phyloP scores from a whole-genome alignment of 768 basidiomycete genomes.

The Leccinum olivaceopallidum region DNA sequence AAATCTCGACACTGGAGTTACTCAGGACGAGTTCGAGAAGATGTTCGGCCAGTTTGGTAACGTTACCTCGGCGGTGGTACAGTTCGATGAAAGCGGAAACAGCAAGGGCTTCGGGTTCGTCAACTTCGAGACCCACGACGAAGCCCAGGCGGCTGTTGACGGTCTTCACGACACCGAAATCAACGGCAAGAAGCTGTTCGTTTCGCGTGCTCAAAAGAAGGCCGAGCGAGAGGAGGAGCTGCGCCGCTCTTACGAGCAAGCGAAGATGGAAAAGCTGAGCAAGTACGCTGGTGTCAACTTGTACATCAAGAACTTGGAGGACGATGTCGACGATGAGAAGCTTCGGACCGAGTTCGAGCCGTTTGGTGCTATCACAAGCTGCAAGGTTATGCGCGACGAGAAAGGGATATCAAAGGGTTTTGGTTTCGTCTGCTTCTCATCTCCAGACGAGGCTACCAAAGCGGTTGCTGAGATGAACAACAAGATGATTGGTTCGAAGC shows the following conservation, averaged over 20 bases:
- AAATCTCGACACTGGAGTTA: slow-evolving; percentile 86
- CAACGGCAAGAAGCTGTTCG: slow-evolving; percentile 89
- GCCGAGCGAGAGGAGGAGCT: slow-evolving; percentile 97
- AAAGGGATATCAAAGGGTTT: slow-evolving; percentile 93
- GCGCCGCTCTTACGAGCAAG: slow-evolving; percentile 89
- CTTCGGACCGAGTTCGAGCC: slow-evolving; percentile 95
- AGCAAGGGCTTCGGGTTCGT: slow-evolving; percentile 99
- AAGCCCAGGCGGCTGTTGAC: slow-evolving; percentile 89
- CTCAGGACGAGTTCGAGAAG: slow-evolving; percentile 81
- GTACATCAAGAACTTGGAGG: slow-evolving; percentile 99
- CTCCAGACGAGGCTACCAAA: slow-evolving; percentile 98
- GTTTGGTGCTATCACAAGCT: slow-evolving; percentile 96
- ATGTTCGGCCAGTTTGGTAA: slow-evolving; percentile 77
- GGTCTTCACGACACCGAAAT: slow-evolving; percentile 81
- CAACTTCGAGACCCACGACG: slow-evolving; percentile 92
- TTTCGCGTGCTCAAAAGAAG: slow-evolving; percentile 97
- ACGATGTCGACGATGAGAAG: slow-evolving; percentile 97
- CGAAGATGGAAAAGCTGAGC: slow-evolving; percentile 95
- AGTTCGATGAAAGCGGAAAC: slow-evolving; percentile 83
- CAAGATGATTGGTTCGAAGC: slow-evolving; percentile 99
- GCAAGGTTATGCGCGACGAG: slow-evolving; percentile 99
- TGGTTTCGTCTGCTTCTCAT: slow-evolving; percentile 98
- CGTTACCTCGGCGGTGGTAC: slow-evolving; percentile 88
- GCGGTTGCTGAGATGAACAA: slow-evolving; percentile 99
- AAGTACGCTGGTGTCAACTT: slow-evolving; percentile 99